phyloP scores from a whole-genome alignment of 129 eudicot genomes.

The Daucus carota region DNA sequence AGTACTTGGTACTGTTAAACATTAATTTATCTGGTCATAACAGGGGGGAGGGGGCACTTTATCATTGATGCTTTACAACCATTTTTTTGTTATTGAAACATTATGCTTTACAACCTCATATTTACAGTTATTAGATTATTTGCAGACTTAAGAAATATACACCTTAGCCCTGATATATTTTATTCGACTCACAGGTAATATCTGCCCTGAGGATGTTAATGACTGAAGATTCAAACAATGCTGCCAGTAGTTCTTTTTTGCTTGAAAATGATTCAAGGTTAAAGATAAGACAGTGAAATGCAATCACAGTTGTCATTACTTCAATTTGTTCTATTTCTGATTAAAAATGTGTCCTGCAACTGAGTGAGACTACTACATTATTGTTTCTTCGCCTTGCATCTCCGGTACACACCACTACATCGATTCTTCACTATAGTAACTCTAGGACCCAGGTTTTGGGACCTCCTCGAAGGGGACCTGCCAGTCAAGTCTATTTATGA shows the following conservation, averaged over 20 bases:
- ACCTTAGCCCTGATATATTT: not conserved
- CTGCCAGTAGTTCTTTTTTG: conserved; percentile 64
- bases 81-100: too few relatives aligned
- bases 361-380: too few relatives aligned
- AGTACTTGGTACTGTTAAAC: not conserved
- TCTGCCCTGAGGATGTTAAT: conserved; percentile 82
- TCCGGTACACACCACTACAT: too few relatives aligned
- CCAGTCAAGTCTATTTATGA: too few relatives aligned
- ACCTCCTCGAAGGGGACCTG: too few relatives aligned
- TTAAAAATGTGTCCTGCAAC: not conserved
- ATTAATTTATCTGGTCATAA: not conserved
- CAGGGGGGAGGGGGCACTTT: not conserved
- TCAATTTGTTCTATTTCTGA: not conserved
- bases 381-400: too few relatives aligned
- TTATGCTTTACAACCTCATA: not conserved
- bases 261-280: conserved; percentile 90
- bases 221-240: conserved; percentile 83
- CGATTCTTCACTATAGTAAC: too few relatives aligned
- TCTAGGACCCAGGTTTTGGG: too few relatives aligned
- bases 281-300: not conserved
- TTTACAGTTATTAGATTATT: not conserved
- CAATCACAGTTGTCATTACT: not conserved
- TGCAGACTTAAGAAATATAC: not conserved
- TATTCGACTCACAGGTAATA: conserved; percentile 49
- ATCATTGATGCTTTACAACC: too few relatives aligned